Conservation (phyloP, 257 asterid genomes). For the Solanum neorickii region DNA sequence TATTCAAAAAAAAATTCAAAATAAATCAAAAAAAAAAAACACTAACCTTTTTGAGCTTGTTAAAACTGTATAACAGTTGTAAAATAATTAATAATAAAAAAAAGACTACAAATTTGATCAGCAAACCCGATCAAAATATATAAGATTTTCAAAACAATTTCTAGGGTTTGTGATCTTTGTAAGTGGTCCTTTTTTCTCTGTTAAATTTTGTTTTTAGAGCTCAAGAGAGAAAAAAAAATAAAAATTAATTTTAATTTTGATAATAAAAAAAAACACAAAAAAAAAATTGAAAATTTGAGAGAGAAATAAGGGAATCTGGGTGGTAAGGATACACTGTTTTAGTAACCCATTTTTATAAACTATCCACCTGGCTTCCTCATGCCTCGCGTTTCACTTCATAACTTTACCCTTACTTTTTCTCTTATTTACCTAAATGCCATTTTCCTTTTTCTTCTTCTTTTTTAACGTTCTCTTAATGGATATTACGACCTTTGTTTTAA, state of each 20-base stretch:
- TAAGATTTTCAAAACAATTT: neutral
- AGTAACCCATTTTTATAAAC: slow-evolving; percentile 29
- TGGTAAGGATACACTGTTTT: slow-evolving; percentile 23
- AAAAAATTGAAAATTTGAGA: neutral
- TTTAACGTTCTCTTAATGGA: too few relatives aligned
- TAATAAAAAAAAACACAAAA: neutral
- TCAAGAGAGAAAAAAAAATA: neutral
- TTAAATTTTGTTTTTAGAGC: neutral
- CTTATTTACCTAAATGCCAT: neutral
- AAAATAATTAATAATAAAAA: neutral
- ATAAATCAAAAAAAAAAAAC: neutral
- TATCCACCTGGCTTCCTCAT: slow-evolving; percentile 10
- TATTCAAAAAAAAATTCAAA: neutral
- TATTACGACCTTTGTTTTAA: too few relatives aligned
- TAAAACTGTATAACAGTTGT: neutral
- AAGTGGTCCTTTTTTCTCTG: neutral
- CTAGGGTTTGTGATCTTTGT: slow-evolving; percentile 44
- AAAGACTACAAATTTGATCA: slow-evolving; percentile 13
- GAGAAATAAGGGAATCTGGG: slow-evolving; percentile 17
- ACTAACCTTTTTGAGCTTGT: neutral
- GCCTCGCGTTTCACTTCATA: neutral
- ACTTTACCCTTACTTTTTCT: neutral
- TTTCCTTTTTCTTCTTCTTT: too few relatives aligned
- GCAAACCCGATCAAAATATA: slow-evolving; percentile 26
- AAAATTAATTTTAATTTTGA: neutral